Base-by-base conservation (phyloP, 805 yeast genomes). In the Ogataea allantospora region DNA sequence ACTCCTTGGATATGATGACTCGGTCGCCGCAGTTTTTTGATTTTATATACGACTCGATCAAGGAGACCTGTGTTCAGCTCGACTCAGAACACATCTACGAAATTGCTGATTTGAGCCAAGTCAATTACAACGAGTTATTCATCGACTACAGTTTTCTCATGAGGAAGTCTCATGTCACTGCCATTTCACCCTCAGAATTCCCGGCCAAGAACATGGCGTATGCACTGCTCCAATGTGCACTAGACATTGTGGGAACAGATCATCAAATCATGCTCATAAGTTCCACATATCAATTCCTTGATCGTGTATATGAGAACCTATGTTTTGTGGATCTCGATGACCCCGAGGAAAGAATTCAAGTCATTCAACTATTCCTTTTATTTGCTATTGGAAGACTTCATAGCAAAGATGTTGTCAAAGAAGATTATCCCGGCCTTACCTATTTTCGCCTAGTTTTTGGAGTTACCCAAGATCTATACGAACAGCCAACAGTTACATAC, bases 331-430 rank as follows among this genome's bases (percentile, higher is more conserved):
- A 33, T 22, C 17, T 40, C 17, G 31, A 23, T 7, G 18, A 25
- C 10, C 11, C 23, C n/a, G 13, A 12, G 9, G 21, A 12, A 7
- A 16, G 39, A 3, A n/a, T 24, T 3, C 29, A 40, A 10, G 28
- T 21, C 5, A 7, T 40, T 9, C 27, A 39, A 17, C 14, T 40
- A 6, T 34, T 40, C 12, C 11, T 31, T 10, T 19, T 40, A 22
- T 34, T 40, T 26, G 43, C 35, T 1, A 27, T 40, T 3, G 43
- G 43, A 15, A 29, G 43, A 15, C 20, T 40, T 7, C 43, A 40
- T 11, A 34, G 38, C 25, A 29, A 30, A 13, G 43, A 40, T 16
- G 35, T 30, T 15, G 38, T 22, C 4, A 21, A 29, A 14, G 43
- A 40, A 18, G 30, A 30, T 9, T 40, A 40, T 19, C 43, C 43